phyloP scores from a whole-genome alignment of 257 asterid genomes.

The Ophiorrhiza pumila region DNA sequence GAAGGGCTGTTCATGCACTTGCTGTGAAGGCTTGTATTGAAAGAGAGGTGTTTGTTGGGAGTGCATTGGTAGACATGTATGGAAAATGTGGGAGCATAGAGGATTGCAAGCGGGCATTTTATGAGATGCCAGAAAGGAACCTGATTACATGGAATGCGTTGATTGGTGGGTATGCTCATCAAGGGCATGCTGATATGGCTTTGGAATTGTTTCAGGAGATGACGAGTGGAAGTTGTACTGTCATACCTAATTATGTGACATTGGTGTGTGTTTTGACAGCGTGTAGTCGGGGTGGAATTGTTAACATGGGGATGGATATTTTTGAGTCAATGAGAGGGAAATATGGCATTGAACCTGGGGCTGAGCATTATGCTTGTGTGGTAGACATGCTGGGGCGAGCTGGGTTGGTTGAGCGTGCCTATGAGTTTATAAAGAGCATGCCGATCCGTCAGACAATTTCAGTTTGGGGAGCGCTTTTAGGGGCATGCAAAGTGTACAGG shows the following conservation, averaged over 20 bases:
- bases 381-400: constrained; percentile 94
- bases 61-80: constrained; percentile 89
- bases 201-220: constrained; percentile 51
- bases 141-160: constrained; percentile 76
- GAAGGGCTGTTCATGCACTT: constrained; percentile 64
- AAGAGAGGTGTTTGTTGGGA: constrained; percentile 64
- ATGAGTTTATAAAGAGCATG: constrained; percentile 52
- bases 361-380: constrained; percentile 83
- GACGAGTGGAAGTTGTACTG: constrained; percentile 27
- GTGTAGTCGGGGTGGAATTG: constrained; percentile 89
- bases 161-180: constrained; percentile 86
- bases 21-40: constrained; percentile 75
- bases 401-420: constrained; percentile 75
- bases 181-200: constrained; percentile 69
- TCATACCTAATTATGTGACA: constrained; percentile 69
- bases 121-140: constrained; percentile 52
- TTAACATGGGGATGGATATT: constrained; percentile 55
- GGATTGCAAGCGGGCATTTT: constrained; percentile 57
- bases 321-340: constrained; percentile 55
- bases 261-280: constrained; percentile 74
- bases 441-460: constrained; percentile 65
- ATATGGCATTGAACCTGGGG: constrained; percentile 61
- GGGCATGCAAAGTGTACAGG: constrained; percentile 73
- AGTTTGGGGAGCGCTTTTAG: constrained; percentile 84
- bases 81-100: constrained; percentile 82